Evolutionary conservation across 2,329 filamentous ascomycete genomes (phyloP), one percentile per base, ranked within the genome.

Genomic region (Stromatinia cepivora): DNA sequence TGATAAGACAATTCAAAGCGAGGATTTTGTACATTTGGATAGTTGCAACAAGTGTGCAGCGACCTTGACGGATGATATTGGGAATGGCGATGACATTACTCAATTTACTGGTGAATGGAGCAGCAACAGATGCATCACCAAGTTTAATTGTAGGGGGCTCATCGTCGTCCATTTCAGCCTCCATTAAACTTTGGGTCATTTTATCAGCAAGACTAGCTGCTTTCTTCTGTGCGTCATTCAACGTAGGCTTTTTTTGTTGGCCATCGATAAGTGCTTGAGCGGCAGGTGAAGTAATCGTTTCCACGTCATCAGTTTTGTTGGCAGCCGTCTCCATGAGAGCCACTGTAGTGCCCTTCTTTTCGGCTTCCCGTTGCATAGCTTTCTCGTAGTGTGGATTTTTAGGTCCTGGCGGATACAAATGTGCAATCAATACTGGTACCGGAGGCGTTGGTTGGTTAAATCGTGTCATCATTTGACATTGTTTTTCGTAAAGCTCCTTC

Each of bases 21-120:
- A 99, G 87, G 76, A 99, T 99, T 86, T 97, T 99, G 88, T 99
- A 99, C 94, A 99, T 99, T 84, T 99, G 95, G 73, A 99, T 98
- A 0, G 95, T 99, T 45, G 95, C 95, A 67, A 99, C 95, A 28
- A 99, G 88, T 10, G 95, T 99, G 84, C 95, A 99, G 72, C 95
- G 92, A 70, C 95, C 95, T 83, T 99, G 95, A 70, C 95, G 92
- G 77, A 99, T 95, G 77, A 99, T 99, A 82, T 99, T 99, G 66
- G 95, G 94, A 70, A 99, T 93, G 50, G 95, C 95, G 76, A 99
- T 88, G 70, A 99, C 95, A 77, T 99, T 97, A 75, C 94, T 92
- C 56, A 99, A 87, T 83, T 99, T 99, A 79, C 93, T 97, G 0
- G 95, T 99, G 80, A 99, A 99, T 0, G 95, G 95, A 0, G 95